These are phyloP conservation scores for Lablab purpureus DNA, from an alignment of 306 rosid species.

Conservation along the genomic window DNA sequence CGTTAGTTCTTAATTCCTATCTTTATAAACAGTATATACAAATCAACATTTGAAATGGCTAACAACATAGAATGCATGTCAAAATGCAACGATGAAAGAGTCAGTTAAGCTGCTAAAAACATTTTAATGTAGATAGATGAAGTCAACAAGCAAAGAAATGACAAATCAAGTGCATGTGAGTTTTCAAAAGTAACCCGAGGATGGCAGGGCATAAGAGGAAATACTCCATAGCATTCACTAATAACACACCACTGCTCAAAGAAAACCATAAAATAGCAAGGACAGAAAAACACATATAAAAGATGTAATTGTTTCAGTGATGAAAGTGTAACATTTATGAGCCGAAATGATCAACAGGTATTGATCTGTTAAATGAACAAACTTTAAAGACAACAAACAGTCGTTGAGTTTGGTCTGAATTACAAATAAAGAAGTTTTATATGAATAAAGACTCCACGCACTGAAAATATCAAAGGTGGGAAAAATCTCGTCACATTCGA, in stretches of 20 bases:
- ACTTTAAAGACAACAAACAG: constrained; percentile 8
- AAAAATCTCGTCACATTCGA: not conserved
- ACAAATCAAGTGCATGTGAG: not conserved
- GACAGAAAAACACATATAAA: not conserved
- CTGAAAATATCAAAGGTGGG: not conserved
- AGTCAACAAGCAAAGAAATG: constrained; percentile 8
- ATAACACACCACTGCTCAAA: not conserved
- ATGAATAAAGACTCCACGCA: not conserved
- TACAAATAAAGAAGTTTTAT: not conserved
- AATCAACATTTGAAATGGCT: constrained; percentile 18
- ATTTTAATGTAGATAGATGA: constrained; percentile 4
- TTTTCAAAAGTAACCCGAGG: not conserved
- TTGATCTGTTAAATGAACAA: constrained; percentile 2
- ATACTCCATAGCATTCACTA: constrained; percentile 5
- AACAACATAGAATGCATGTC: not conserved
- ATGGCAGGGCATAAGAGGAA: not conserved
- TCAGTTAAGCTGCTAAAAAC: not conserved
- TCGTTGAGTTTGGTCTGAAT: constrained; percentile 18
- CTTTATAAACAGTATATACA: not conserved
- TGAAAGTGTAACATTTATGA: constrained; percentile 20
- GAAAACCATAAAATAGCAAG: not conserved
- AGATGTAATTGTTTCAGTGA: constrained; percentile 4
- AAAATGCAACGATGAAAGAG: not conserved
- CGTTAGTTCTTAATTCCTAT: constrained; percentile 4
- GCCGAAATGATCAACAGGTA: constrained; percentile 23